These are phyloP conservation scores for Penicillium maclennaniae DNA, from an alignment of 495 filamentous ascomycete genomes.

Conservation along the genomic window DNA sequence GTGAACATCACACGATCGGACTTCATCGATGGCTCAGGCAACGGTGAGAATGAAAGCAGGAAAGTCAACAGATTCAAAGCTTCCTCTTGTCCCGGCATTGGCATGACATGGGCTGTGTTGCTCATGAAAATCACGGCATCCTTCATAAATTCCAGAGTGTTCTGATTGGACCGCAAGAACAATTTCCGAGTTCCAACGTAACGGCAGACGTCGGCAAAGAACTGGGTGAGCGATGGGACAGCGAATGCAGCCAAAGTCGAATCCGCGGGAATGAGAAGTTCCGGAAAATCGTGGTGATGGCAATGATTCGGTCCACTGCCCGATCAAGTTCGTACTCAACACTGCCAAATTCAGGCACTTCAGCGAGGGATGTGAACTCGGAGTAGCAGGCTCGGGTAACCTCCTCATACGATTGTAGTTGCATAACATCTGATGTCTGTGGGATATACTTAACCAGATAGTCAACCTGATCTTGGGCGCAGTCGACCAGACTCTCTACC, in stretches of 20 bases:
- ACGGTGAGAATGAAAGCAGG: constrained; percentile 82
- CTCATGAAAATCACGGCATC: constrained; percentile 85
- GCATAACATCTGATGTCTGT: constrained; percentile 79
- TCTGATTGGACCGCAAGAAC: constrained; percentile 71
- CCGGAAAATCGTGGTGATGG: constrained; percentile 86
- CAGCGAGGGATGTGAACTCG: constrained; percentile 66
- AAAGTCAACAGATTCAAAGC: constrained; percentile 84
- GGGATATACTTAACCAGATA: constrained; percentile 71
- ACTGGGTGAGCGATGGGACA: constrained; percentile 69
- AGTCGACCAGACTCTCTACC: constrained; percentile 82
- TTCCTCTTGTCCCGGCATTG: constrained; percentile 83
- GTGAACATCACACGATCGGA: constrained; percentile 68
- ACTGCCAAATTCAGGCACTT: constrained; percentile 70
- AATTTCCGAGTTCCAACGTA: constrained; percentile 87
- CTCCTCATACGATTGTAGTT: constrained; percentile 81
- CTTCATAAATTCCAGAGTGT: constrained; percentile 95
- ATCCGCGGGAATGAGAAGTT: constrained; percentile 81
- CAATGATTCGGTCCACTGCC: constrained; percentile 80
- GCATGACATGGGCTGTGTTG: constrained; percentile 76
- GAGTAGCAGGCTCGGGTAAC: constrained; percentile 69
- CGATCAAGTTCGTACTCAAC: constrained; percentile 77
- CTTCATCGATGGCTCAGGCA: constrained; percentile 50
- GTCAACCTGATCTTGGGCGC: constrained; percentile 82
- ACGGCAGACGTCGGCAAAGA: constrained; percentile 74
- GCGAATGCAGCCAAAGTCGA: constrained; percentile 69